These are phyloP conservation scores for Fusarium temperatum DNA, from an alignment of 2,329 filamentous ascomycete species.

Conservation along the genomic window DNA sequence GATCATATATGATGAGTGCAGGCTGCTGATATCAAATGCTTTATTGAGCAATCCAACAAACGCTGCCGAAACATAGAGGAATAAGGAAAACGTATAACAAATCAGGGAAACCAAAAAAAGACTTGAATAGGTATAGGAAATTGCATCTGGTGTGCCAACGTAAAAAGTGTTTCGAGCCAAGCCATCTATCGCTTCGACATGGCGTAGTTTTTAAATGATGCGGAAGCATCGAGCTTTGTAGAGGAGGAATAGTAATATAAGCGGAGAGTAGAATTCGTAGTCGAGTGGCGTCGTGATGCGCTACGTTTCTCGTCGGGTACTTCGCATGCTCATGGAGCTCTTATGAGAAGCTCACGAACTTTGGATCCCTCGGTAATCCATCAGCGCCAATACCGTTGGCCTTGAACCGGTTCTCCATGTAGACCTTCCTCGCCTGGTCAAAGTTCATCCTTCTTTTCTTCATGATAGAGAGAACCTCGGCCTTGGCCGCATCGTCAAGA, in stretches of 20 bases:
- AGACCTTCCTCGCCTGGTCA: slow-evolving; percentile 88
- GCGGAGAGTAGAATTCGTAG: neutral
- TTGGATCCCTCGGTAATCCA: slow-evolving; percentile 87
- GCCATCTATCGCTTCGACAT: neutral
- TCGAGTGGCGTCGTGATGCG: slow-evolving; percentile 1
- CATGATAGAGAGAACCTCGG: slow-evolving; percentile 90
- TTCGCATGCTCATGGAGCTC: neutral
- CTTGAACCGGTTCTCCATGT: slow-evolving; percentile 85
- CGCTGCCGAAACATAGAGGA: neutral
- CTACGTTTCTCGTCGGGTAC: neutral
- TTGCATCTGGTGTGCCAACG: slow-evolving; percentile 35
- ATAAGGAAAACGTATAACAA: slow-evolving; percentile 6
- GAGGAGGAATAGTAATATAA: neutral
- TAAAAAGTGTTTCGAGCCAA: neutral
- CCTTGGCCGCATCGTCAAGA: slow-evolving; percentile 81
- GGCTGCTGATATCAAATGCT: slow-evolving; percentile 11
- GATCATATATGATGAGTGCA: slow-evolving; percentile 7
- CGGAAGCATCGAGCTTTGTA: neutral
- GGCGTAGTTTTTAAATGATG: neutral
- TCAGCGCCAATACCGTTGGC: slow-evolving; percentile 90
- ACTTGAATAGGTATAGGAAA: slow-evolving; percentile 8
- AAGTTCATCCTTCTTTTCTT: slow-evolving; percentile 83
- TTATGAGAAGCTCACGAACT: slow-evolving; percentile 86
- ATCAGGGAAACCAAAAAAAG: neutral
- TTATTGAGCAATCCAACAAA: slow-evolving; percentile 1